phyloP scores from a whole-genome alignment of 352 stramenopile genomes.

The Aphanomyces euteiches region DNA sequence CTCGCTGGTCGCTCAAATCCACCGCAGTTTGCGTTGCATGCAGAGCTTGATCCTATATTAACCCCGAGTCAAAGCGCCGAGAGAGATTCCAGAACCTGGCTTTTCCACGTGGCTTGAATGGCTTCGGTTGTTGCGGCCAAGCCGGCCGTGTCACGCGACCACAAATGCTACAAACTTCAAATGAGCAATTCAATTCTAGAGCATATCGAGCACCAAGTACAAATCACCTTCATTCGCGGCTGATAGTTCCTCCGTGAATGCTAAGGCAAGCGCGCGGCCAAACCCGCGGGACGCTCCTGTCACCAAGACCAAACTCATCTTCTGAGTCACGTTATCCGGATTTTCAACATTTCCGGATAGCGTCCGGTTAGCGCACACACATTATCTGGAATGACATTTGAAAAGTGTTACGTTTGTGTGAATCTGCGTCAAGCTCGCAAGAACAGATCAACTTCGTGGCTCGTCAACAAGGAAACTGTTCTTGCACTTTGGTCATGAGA shows the following conservation, averaged over 20 bases:
- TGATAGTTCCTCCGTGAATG: conserved; percentile 46
- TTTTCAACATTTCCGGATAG: not conserved
- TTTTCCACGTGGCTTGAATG: conserved; percentile 38
- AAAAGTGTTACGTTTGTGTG: too few species aligned
- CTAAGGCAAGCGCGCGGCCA: conserved; percentile 65
- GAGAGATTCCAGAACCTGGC: conserved; percentile 2
- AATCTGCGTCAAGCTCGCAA: too few species aligned
- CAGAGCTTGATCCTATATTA: not conserved
- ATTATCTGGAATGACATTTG: not conserved
- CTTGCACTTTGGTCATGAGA: not conserved
- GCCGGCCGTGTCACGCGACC: conserved; percentile 47
- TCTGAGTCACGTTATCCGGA: not conserved
- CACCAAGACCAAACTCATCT: conserved; percentile 57
- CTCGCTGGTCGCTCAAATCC: conserved; percentile 43
- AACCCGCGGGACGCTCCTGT: conserved; percentile 83
- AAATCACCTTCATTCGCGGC: conserved; percentile 35
- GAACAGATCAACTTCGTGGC: too few species aligned
- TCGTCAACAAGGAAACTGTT: too few species aligned
- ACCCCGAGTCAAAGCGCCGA: not conserved
- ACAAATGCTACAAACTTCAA: conserved; percentile 42
- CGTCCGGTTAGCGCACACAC: not conserved
- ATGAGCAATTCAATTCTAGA: conserved; percentile 2
- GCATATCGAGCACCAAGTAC: conserved; percentile 45
- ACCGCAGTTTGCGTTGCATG: conserved; percentile 34
- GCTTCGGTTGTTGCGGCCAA: conserved; percentile 56